Evolutionary conservation across 768 basidiomycete species (phyloP).

Genomic region (Pulveroboletus sp.): DNA sequence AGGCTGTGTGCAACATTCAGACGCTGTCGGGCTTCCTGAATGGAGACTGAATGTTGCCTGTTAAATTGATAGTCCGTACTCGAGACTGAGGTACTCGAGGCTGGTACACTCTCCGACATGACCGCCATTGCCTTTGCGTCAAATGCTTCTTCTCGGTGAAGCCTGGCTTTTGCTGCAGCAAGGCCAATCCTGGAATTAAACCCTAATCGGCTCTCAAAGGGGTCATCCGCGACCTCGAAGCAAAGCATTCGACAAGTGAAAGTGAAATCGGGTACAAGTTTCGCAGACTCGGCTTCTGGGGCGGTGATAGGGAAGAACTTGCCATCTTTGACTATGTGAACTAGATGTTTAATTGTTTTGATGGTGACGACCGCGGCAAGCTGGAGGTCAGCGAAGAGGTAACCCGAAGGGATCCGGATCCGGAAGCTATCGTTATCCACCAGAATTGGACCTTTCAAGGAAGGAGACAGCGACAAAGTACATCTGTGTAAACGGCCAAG

Average conservation of each 20-base stretch:
- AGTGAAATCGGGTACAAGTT: conserved; percentile 60
- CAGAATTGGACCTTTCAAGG: conserved; percentile 39
- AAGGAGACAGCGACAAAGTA: conserved; percentile 36
- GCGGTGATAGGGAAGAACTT: conserved; percentile 51
- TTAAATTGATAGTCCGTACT: conserved; percentile 64
- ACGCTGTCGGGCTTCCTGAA: conserved; percentile 68
- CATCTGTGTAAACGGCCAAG: conserved; percentile 58
- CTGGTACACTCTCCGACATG: conserved; percentile 24
- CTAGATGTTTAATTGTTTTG: conserved; percentile 74
- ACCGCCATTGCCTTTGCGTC: conserved; percentile 74
- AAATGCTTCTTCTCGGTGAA: conserved; percentile 80
- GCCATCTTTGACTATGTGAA: conserved; percentile 50
- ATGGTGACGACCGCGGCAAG: conserved; percentile 63
- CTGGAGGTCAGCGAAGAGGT: conserved; percentile 71
- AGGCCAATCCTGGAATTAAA: conserved; percentile 72
- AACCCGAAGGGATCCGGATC: conserved; percentile 79
- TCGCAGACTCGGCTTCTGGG: conserved; percentile 73
- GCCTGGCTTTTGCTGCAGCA: conserved; percentile 65
- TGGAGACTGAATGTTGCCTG: conserved; percentile 60
- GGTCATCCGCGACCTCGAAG: conserved; percentile 81
- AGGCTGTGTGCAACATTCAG: conserved; percentile 68
- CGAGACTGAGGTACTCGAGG: conserved; percentile 32
- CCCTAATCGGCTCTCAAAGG: conserved; percentile 74
- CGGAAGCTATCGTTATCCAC: conserved; percentile 63
- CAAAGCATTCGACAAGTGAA: conserved; percentile 61